Evolutionary conservation across 2,329 filamentous ascomycete genomes (phyloP), one percentile per base, ranked within the genome.

Genomic region (Aspergillus sojae): DNA sequence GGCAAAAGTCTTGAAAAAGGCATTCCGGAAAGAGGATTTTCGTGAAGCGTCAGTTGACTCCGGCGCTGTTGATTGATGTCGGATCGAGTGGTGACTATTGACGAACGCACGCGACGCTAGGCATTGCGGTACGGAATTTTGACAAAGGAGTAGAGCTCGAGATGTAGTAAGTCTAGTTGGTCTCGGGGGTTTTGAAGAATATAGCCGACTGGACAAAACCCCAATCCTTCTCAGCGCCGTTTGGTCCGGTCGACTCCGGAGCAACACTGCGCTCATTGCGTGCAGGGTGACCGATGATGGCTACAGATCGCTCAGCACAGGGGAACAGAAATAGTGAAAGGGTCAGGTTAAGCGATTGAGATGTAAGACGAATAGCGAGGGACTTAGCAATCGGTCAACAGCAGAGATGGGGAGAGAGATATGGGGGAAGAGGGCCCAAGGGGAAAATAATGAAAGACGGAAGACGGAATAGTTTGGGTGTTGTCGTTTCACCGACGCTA

Each of bases 1-100:
- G 3, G 91, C 88, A 39, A 93, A 90, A 36, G 86, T 83, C 69
- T 91, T 86, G 75, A 91, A 92, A 53, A 88, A 77, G 71, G 91
- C 88, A 54, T 81, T 81, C 10, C 80, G 66, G 12, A 83, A 36
- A 4, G 60, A 34, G 68, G 79, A 67, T 75, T 76, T 67, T 59
- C 73, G 57, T 14, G 65, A 50, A 14, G 60, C 36, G 57, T 67
- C 62, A 30, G 72, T 43, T 57, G 71, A 53, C 36, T 71, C 66
- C 28, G 75, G 57, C 62, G 67, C 55, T 66, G 76, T 67, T 66
- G 75, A 73, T 64, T 75, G 72, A 70, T 74, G 66, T 68, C 78
- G 67, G 69, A 77, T 62, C 62, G 70, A 65, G 55, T 65, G 64
- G 68, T 67, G 60, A 68, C 63, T 65, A 58, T 58, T 66, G 61